Evolutionary conservation across 805 yeast genomes (phyloP).

Genomic region (Saturnispora hagleri): DNA sequence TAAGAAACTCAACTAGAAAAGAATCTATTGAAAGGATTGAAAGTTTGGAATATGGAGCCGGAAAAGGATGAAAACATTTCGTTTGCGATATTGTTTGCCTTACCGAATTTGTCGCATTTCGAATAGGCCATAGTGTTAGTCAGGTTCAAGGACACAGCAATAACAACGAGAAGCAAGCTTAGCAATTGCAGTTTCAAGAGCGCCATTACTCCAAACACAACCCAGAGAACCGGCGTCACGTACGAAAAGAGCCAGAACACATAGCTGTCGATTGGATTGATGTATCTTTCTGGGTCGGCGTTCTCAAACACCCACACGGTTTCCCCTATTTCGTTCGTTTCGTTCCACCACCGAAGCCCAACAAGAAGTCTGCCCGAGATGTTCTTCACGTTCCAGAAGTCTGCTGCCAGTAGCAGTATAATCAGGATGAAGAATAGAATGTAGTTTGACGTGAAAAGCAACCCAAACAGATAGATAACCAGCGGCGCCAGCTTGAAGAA

Average conservation of each 20-base stretch:
- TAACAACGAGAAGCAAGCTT: conserved; percentile 49
- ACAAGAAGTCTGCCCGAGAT: conserved; percentile 84
- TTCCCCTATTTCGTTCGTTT: conserved; percentile 53
- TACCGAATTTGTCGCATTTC: conserved; percentile 85
- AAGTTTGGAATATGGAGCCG: conserved; percentile 32
- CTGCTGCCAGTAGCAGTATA: conserved; percentile 71
- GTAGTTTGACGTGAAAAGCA: conserved; percentile 54
- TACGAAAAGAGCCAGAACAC: conserved; percentile 81
- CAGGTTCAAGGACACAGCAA: conserved; percentile 63
- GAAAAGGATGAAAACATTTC: conserved; percentile 47
- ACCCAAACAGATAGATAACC: conserved; percentile 60
- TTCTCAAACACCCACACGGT: conserved; percentile 84
- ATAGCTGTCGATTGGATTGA: conserved; percentile 87
- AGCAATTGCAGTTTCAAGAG: conserved; percentile 67
- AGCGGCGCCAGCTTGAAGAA: conserved; percentile 56
- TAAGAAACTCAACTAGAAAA: conserved; percentile 4
- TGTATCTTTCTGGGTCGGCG: conserved; percentile 59
- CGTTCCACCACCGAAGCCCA: conserved; percentile 97
- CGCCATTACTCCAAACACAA: conserved; percentile 64
- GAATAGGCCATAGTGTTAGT: conserved; percentile 89
- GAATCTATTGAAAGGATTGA: conserved; percentile 32
- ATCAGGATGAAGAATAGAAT: conserved; percentile 73
- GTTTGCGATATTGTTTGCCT: conserved; percentile 60
- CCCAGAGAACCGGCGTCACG: conserved; percentile 69
- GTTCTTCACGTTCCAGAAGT: conserved; percentile 90